Evolutionary conservation across 1,139 yeast species (phyloP).

Genomic region (Yamadazyma diospyri): DNA sequence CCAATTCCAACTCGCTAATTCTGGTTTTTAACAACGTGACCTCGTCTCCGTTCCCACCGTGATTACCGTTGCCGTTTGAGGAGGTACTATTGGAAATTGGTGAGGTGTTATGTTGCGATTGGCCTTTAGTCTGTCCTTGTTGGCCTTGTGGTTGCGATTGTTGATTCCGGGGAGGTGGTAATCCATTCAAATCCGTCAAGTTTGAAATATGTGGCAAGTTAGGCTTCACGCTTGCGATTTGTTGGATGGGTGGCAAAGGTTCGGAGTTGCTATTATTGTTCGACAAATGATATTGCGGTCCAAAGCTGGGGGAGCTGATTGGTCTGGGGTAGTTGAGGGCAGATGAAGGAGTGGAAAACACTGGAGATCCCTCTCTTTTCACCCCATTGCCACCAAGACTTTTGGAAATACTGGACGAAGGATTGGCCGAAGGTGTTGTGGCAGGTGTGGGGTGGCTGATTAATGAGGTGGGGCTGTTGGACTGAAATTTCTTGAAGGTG

Average conservation of each 20-base stretch:
- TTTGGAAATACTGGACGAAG: background rate
- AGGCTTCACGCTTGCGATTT: constrained; percentile 19
- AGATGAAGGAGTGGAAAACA: constrained; percentile 34
- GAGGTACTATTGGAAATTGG: background rate
- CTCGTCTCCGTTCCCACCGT: constrained; percentile 30
- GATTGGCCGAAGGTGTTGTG: constrained; percentile 1
- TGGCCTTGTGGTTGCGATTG: background rate
- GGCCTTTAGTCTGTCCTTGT: background rate
- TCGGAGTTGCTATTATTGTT: constrained; percentile 7
- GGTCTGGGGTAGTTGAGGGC: constrained; percentile 27
- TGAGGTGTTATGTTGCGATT: background rate
- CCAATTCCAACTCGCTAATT: constrained; percentile 85
- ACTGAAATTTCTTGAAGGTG: constrained; percentile 26
- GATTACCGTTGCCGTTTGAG: background rate
- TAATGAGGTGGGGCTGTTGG: constrained; percentile 22
- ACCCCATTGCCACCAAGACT: constrained; percentile 4
- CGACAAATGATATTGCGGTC: constrained; percentile 39
- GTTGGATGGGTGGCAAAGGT: constrained; percentile 38
- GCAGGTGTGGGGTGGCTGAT: constrained; percentile 17
- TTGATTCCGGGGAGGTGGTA: background rate
- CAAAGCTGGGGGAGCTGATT: constrained; percentile 41
- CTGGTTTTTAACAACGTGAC: constrained; percentile 62
- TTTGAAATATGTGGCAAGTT: constrained; percentile 27
- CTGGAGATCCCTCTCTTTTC: constrained; percentile 18
- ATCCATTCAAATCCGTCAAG: constrained; percentile 10